Conservation (phyloP, 345 rosid species). For the Linum lewisii region DNA sequence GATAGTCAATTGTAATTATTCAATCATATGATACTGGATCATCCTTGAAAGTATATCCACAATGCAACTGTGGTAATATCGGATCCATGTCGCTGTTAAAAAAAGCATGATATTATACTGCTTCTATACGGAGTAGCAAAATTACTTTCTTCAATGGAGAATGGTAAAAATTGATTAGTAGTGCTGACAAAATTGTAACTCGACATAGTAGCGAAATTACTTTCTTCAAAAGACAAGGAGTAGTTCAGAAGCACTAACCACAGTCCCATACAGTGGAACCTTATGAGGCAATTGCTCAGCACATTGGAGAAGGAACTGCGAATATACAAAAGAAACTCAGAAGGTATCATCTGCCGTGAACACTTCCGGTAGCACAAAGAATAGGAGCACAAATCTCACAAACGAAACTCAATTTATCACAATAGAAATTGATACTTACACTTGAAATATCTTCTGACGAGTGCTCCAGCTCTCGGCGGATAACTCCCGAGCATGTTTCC, state of each 20-base stretch:
- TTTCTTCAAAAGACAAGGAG: conserved; percentile 1
- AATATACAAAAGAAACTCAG: conserved; percentile 5
- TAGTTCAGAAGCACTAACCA: conserved; percentile 43
- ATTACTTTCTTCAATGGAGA: too few species aligned
- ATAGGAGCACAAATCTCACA: neutral
- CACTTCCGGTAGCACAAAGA: neutral
- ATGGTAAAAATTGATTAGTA: neutral
- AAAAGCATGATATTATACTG: neutral
- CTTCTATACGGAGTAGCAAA: neutral
- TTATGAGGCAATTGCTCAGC: conserved; percentile 92
- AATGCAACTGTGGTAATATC: neutral
- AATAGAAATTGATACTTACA: conserved; percentile 24
- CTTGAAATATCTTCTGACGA: conserved; percentile 45
- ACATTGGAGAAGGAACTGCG: conserved; percentile 73
- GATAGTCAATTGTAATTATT: neutral
- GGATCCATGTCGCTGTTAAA: neutral
- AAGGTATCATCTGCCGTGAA: neutral
- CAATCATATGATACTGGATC: neutral
- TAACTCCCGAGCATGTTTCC: conserved; percentile 76
- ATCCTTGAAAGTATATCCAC: neutral
- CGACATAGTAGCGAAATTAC: neutral
- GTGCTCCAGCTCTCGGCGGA: conserved; percentile 80
- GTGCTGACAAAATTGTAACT: neutral
- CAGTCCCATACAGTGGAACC: conserved; percentile 73
- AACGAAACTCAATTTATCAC: neutral